Percentiles rank a stretch among this genome's conserved stretches.
Conservation (phyloP, 106 monocot species). For the Agapanthus africanus region DNA sequence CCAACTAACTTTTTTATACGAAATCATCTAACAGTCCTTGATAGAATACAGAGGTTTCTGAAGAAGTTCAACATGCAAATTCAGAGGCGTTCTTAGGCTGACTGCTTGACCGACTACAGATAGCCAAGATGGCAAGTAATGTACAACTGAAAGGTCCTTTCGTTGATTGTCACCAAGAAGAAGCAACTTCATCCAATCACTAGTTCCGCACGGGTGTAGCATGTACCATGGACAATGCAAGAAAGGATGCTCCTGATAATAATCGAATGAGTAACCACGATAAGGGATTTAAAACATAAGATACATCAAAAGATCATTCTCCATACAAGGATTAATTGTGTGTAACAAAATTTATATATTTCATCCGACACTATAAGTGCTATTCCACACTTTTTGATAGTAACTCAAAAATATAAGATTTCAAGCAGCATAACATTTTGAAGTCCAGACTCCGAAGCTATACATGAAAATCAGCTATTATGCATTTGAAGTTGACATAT, state of each 20-base stretch:
- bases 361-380: too few species aligned
- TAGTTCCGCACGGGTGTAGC: constrained; percentile 89
- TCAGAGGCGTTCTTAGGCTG: constrained; percentile 61
- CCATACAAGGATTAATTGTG: too few species aligned
- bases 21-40: constrained; percentile 1
- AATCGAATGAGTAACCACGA: too few species aligned
- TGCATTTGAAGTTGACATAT: too few species aligned
- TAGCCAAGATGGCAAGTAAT: constrained; percentile 71
- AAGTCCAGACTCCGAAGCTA: too few species aligned
- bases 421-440: too few species aligned
- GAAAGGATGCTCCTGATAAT: constrained; percentile 85
- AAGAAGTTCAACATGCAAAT: constrained; percentile 22
- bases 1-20: too few species aligned
- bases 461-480: too few species aligned
- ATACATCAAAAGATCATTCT: too few species aligned
- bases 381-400: too few species aligned
- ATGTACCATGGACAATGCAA: constrained; percentile 76
- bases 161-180: constrained; percentile 11
- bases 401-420: neutral
- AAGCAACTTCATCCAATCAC: constrained; percentile 82
- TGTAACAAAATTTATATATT: too few species aligned
- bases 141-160: neutral
- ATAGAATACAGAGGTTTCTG: neutral
- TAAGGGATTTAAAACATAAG: too few species aligned
- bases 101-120: constrained; percentile 78